Percentiles rank a stretch among this genome's conserved stretches.
Conservation (phyloP, 805 yeast species). For the Yarrowia porcina region DNA sequence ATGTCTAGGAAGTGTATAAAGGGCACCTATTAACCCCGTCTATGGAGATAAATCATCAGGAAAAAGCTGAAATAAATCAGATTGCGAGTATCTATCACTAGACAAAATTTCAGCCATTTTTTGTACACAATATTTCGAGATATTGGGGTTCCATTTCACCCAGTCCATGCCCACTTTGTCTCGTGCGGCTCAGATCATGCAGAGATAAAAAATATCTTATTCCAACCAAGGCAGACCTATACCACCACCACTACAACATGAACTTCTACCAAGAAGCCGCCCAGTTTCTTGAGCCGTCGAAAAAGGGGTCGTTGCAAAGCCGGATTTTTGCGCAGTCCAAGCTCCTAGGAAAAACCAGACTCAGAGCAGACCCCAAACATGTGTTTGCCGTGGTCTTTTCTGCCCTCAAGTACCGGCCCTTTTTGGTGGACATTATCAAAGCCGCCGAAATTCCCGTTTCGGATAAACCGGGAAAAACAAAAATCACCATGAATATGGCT, state of each 20-base stretch:
- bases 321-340: constrained; percentile 49
- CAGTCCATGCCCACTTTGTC: too few relatives aligned
- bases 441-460: constrained; percentile 61
- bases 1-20: too few relatives aligned
- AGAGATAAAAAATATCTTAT: not conserved
- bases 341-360: constrained; percentile 38
- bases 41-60: too few relatives aligned
- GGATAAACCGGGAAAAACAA: constrained; percentile 46
- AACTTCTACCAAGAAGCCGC: constrained; percentile 43
- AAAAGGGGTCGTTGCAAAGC: constrained; percentile 54
- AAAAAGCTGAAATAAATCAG: too few relatives aligned
- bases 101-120: too few relatives aligned
- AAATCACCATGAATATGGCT: constrained; percentile 53
- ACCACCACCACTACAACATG: constrained; percentile 23
- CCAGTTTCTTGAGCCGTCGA: constrained; percentile 42
- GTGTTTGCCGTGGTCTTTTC: constrained; percentile 79
- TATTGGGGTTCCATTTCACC: too few relatives aligned
- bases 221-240: not conserved
- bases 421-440: constrained; percentile 58
- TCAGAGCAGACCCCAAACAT: constrained; percentile 74
- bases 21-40: too few relatives aligned
- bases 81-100: too few relatives aligned
- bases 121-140: too few relatives aligned
- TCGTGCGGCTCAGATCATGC: constrained; percentile 13
- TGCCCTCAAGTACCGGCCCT: constrained; percentile 66